phyloP scores from a whole-genome alignment of 2,329 filamentous ascomycete genomes.

The Stagonosporopsis chrysanthemi region DNA sequence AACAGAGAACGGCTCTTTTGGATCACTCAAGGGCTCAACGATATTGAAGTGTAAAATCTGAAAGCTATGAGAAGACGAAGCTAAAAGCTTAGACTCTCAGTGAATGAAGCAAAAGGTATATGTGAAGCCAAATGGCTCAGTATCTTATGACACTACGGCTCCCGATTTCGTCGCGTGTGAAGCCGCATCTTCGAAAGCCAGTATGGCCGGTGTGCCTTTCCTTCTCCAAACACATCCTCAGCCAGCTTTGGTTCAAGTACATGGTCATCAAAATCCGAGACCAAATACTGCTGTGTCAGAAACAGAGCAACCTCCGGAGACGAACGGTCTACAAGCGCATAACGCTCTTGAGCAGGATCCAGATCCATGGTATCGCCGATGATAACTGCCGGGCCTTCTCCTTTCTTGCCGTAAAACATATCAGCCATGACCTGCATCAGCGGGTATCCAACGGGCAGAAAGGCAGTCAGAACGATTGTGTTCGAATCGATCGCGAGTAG shows the following conservation, averaged over 20 bases:
- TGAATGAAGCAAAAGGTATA: not conserved
- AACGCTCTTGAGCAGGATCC: not conserved
- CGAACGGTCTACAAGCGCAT: conserved; percentile 3
- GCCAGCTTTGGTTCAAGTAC: conserved; percentile 1
- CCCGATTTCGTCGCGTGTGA: not conserved
- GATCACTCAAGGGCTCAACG: not conserved
- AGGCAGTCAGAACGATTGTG: conserved; percentile 24
- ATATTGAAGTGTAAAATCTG: not conserved
- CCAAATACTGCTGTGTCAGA: conserved; percentile 2
- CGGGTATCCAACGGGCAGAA: conserved; percentile 21
- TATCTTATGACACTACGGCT: not conserved
- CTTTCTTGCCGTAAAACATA: not conserved
- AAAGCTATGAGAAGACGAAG: not conserved
- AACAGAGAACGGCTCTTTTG: not conserved
- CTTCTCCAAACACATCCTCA: not conserved
- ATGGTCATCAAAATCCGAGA: conserved; percentile 5
- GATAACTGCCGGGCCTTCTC: conserved; percentile 16
- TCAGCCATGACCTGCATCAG: conserved; percentile 31
- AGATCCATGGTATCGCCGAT: conserved; percentile 11
- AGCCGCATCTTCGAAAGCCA: not conserved
- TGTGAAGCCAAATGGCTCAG: not conserved
- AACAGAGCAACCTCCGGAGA: conserved; percentile 3
- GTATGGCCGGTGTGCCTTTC: not conserved
- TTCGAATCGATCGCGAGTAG: conserved; percentile 25
- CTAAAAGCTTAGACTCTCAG: not conserved